Base-by-base conservation (phyloP, 257 asterid genomes). In the Ballota nigra region DNA sequence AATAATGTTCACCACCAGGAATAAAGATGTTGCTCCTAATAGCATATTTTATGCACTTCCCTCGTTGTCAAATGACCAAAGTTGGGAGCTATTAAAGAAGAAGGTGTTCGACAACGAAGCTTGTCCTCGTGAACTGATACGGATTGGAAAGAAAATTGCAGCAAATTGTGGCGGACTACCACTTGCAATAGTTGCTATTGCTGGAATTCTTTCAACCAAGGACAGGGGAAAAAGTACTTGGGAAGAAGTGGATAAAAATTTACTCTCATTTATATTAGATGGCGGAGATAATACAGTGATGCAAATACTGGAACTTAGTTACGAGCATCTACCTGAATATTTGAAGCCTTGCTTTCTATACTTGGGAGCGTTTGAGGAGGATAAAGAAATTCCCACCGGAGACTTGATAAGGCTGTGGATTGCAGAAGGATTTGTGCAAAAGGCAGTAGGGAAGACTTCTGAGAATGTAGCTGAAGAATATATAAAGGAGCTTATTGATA, bases 141-240 rank as follows among this genome's bases (percentile, higher is more conserved):
- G 1, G 13, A 4, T 45, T 0, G 83, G 83, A 9, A 22, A 66
- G 77, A 2, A 20, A 57, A 82, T 82, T 4, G 83, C 81, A 12
- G 4, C 0, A 11, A 64, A 28, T 0, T 84, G 85, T 6, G 3
- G 22, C 0, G 89, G 88, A 6, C 19, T 82, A 10, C 86, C 89
- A 18, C 78, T 84, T 19, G 65, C 78, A 3, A 75, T 82, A 7
- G 80, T 82, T 63, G 73, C 80, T 18, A 33, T 78, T 16, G 85
- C 83, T 57, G 85, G 82, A 7, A 56, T 80, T 40, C 83, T 85
- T 43, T 64, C 63, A 15, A 57, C 6, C 2, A 55, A 18, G 77
- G 28, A 23, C 29, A 52, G 15, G 38, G 71, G 41, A 11, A 67
- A 56, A 52, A 67, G 61, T 15, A 36, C 23, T 0, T 84, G 87